These are phyloP conservation scores for Flagelloscypha sp. DNA, from an alignment of 768 basidiomycete species.

Conservation along the genomic window DNA sequence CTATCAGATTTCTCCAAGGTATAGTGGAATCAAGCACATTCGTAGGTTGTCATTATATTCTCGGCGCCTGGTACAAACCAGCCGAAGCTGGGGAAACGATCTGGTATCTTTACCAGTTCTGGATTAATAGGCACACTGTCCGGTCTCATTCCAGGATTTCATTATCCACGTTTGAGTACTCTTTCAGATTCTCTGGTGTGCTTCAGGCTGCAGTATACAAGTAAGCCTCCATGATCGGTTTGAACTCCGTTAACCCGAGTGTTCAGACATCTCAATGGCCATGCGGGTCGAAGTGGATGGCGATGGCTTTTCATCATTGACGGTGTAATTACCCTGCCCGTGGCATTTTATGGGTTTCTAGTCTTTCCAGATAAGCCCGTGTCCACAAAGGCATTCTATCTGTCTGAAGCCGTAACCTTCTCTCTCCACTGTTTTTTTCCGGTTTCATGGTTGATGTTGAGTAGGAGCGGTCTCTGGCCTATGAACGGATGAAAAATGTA, in stretches of 20 bases:
- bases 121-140: slow-evolving; percentile 56
- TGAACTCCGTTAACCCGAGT: background rate
- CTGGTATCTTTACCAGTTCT: slow-evolving; percentile 63
- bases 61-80: slow-evolving; percentile 69
- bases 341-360: slow-evolving; percentile 63
- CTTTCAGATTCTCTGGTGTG: slow-evolving; percentile 50
- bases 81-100: slow-evolving; percentile 64
- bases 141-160: slow-evolving; percentile 11
- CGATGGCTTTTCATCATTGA: slow-evolving; percentile 69
- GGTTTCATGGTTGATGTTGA: slow-evolving; percentile 1
- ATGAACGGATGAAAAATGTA: slow-evolving; percentile 34
- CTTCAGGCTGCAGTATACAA: slow-evolving; percentile 58
- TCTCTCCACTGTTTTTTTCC: slow-evolving; percentile 8
- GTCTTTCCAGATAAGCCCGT: slow-evolving; percentile 67
- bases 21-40: slow-evolving; percentile 71
- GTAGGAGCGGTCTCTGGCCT: slow-evolving; percentile 52
- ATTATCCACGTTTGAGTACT: slow-evolving; percentile 1
- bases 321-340: slow-evolving; percentile 62
- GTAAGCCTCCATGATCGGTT: slow-evolving; percentile 17
- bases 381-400: slow-evolving; percentile 56
- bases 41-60: slow-evolving; percentile 64
- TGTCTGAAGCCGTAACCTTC: slow-evolving; percentile 43
- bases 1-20: slow-evolving; percentile 66
- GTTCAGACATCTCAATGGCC: slow-evolving; percentile 43
- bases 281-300: slow-evolving; percentile 52